phyloP scores from a whole-genome alignment of 306 rosid genomes.

The Urtica urens region DNA sequence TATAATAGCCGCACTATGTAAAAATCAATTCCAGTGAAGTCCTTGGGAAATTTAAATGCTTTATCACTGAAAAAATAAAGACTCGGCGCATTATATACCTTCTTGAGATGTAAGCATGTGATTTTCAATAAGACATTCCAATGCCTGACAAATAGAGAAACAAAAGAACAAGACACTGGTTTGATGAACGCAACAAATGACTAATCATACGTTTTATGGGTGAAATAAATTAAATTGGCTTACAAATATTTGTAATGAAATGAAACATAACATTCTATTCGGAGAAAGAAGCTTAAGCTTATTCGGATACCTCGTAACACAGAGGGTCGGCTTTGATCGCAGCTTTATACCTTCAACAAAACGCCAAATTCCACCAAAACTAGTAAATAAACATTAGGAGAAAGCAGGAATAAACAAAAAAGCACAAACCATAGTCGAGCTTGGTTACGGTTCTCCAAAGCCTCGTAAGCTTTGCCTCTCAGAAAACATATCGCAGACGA shows the following conservation, averaged over 20 bases:
- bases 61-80: conserved; percentile 3
- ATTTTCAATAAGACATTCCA: conserved; percentile 91
- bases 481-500: conserved; percentile 90
- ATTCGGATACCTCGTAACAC: conserved; percentile 74
- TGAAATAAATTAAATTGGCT: too few species aligned
- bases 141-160: conserved; percentile 49
- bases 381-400: not conserved
- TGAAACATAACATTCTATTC: not conserved
- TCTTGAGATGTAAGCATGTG: conserved; percentile 93
- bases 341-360: conserved; percentile 68
- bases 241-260: too few species aligned
- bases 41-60: not conserved
- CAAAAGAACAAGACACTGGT: not conserved
- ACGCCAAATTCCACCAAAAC: not conserved
- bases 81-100: conserved; percentile 33
- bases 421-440: conserved; percentile 71
- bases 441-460: conserved; percentile 81
- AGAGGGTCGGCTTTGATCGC: conserved; percentile 92
- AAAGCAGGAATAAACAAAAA: not conserved
- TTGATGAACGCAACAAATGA: not conserved
- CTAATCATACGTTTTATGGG: too few species aligned
- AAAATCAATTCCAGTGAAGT: not conserved
- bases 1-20: not conserved
- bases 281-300: not conserved
- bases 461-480: conserved; percentile 88